Conservation (phyloP, 306 rosid species). For the Gastrolobium bilobum region DNA sequence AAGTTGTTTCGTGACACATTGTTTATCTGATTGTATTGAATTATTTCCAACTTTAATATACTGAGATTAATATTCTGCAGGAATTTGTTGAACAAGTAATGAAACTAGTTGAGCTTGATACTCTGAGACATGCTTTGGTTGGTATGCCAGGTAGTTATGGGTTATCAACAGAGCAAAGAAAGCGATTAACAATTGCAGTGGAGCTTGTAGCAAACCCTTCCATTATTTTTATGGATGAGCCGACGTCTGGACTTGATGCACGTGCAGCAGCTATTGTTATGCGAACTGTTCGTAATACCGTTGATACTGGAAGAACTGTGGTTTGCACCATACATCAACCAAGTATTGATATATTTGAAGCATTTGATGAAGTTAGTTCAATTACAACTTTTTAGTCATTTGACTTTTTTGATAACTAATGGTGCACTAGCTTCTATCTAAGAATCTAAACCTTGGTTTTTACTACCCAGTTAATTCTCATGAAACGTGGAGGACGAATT, state of each 20-base stretch:
- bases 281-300: slow-evolving; percentile 92
- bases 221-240: slow-evolving; percentile 94
- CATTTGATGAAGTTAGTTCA: slow-evolving; percentile 82
- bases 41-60: slow-evolving; percentile 14
- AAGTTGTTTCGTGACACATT: slow-evolving; percentile 41
- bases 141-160: slow-evolving; percentile 91
- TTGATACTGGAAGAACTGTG: slow-evolving; percentile 94
- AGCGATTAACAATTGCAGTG: slow-evolving; percentile 89
- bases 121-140: slow-evolving; percentile 77
- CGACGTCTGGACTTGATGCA: slow-evolving; percentile 95
- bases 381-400: slow-evolving; percentile 12
- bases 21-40: slow-evolving; percentile 23
- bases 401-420: slow-evolving; percentile 39
- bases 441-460: slow-evolving; percentile 42
- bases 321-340: slow-evolving; percentile 97
- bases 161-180: slow-evolving; percentile 92
- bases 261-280: slow-evolving; percentile 95
- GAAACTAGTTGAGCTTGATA: slow-evolving; percentile 86
- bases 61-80: slow-evolving; percentile 59
- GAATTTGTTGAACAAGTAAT: slow-evolving; percentile 91
- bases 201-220: slow-evolving; percentile 98
- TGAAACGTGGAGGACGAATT: slow-evolving; percentile 92
- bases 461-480: slow-evolving; percentile 78
- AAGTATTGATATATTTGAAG: slow-evolving; percentile 90
- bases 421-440: slow-evolving; percentile 34